Evolutionary conservation across 495 filamentous ascomycete species (phyloP).

Genomic region (Neurospora hispaniola): DNA sequence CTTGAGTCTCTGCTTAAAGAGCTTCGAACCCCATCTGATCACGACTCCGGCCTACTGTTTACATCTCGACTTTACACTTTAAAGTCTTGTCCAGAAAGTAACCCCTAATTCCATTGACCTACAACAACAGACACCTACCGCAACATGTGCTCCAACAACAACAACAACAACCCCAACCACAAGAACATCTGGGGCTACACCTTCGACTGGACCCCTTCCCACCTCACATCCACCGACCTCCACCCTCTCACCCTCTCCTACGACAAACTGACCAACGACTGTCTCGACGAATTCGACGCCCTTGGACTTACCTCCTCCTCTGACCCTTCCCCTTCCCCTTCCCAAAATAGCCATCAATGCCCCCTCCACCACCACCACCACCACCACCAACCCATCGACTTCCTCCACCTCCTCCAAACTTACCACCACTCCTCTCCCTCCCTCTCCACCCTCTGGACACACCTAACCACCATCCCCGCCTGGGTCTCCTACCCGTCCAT

Average conservation of each 20-base stretch:
- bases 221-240: conserved; percentile 52
- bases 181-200: conserved; percentile 50
- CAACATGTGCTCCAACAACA: neutral
- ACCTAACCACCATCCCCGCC: conserved; percentile 57
- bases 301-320: conserved; percentile 30
- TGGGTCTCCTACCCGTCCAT: conserved; percentile 84
- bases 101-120: neutral
- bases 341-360: neutral
- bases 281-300: conserved; percentile 47
- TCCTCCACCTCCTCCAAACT: conserved; percentile 50
- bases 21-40: neutral
- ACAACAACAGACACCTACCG: neutral
- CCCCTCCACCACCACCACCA: conserved; percentile 2
- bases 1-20: neutral
- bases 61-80: neutral
- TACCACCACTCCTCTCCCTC: conserved; percentile 47
- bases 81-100: neutral
- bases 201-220: conserved; percentile 59
- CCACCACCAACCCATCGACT: conserved; percentile 33
- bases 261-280: conserved; percentile 57
- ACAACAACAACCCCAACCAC: conserved; percentile 5
- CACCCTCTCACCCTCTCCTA: conserved; percentile 51
- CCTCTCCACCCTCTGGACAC: conserved; percentile 50
- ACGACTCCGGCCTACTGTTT: neutral
- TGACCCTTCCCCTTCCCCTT: neutral